phyloP scores from a whole-genome alignment of 192 early-diverging fungal genomes.

The Gaertneriomyces sp. region DNA sequence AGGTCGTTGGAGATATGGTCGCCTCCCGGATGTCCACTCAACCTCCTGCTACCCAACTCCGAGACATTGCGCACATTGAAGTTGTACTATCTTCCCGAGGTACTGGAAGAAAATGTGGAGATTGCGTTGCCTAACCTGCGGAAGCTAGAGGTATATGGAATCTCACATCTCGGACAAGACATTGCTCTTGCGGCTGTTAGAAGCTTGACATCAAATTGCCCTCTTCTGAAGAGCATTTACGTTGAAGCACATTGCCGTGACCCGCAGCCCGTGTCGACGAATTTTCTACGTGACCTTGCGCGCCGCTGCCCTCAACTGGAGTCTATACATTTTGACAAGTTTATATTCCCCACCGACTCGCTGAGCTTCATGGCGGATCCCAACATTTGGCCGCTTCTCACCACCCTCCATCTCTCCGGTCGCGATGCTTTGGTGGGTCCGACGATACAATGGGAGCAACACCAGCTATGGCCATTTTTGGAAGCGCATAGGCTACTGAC shows the following conservation, averaged over 20 bases:
- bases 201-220: neutral
- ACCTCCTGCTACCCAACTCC: neutral
- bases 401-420: neutral
- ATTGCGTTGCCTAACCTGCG: conserved; percentile 1
- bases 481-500: neutral
- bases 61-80: conserved; percentile 1
- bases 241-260: neutral
- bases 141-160: neutral
- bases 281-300: neutral
- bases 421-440: neutral
- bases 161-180: neutral
- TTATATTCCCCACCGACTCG: neutral
- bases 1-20: neutral
- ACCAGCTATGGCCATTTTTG: neutral
- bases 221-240: neutral
- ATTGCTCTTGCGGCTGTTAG: neutral
- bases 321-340: neutral
- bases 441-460: neutral
- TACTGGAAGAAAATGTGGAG: neutral
- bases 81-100: neutral
- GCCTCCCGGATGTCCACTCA: neutral
- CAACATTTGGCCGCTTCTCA: conserved; percentile 1
- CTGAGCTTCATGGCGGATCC: neutral
- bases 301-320: neutral
- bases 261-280: neutral